Evolutionary conservation across 768 basidiomycete genomes (phyloP).

Genomic region (Lactarius pseudohatsudake): DNA sequence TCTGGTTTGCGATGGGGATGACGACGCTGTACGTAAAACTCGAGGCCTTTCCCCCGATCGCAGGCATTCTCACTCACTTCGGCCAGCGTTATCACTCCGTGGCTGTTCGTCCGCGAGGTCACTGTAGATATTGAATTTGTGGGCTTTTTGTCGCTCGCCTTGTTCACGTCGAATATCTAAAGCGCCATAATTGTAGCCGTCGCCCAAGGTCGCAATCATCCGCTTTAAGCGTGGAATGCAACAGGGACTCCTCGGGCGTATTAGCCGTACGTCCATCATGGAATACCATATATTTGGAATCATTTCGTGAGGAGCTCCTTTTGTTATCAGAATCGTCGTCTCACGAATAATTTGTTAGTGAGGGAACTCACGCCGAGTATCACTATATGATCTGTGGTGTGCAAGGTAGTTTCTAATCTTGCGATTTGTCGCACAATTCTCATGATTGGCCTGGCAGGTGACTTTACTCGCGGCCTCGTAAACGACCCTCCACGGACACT

Average conservation of each 20-base stretch:
- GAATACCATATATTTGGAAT: constrained; percentile 50
- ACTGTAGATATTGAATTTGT: constrained; percentile 44
- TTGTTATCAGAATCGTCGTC: not conserved
- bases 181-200: constrained; percentile 36
- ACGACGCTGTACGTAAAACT: constrained; percentile 39
- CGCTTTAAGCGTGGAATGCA: constrained; percentile 47
- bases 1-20: constrained; percentile 46
- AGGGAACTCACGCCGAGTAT: constrained; percentile 42
- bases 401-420: constrained; percentile 33
- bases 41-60: not conserved
- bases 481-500: constrained; percentile 42
- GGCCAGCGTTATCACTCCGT: constrained; percentile 40
- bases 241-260: constrained; percentile 45
- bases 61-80: not conserved
- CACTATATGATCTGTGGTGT: constrained; percentile 48
- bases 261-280: constrained; percentile 42
- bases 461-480: constrained; percentile 45
- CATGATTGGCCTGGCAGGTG: constrained; percentile 29
- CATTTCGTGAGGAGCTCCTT: constrained; percentile 35
- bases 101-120: constrained; percentile 43
- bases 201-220: constrained; percentile 44
- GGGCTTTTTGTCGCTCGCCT: constrained; percentile 21
- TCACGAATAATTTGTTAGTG: constrained; percentile 32
- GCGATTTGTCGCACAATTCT: not conserved
- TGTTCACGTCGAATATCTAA: not conserved